phyloP scores from a whole-genome alignment of 495 filamentous ascomycete genomes.

The Aspergillus taichungensis region DNA sequence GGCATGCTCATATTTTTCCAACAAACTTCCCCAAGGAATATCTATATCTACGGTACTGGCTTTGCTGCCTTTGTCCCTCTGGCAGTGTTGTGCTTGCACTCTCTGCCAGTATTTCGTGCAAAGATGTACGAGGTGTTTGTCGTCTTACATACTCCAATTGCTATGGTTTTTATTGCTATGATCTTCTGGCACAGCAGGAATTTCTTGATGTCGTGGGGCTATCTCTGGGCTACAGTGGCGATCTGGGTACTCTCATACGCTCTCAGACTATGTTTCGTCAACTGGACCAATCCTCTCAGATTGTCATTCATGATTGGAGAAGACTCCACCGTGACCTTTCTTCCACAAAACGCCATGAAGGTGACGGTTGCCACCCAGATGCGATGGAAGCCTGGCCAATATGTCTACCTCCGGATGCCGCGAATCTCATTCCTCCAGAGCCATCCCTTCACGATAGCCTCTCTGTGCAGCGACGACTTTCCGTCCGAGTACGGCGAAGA shows the following conservation, averaged over 20 bases:
- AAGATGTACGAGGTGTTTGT: conserved; percentile 79
- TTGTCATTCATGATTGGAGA: conserved; percentile 78
- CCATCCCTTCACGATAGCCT: conserved; percentile 93
- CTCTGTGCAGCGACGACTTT: conserved; percentile 78
- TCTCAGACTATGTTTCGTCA: conserved; percentile 64
- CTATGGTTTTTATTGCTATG: conserved; percentile 71
- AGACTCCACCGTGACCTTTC: conserved; percentile 74
- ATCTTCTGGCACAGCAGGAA: conserved; percentile 97
- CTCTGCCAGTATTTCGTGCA: conserved; percentile 57
- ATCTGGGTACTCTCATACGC: conserved; percentile 66
- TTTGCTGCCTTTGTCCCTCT: conserved; percentile 80
- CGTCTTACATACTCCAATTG: conserved; percentile 68
- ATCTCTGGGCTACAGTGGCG: conserved; percentile 71
- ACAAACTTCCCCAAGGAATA: conserved; percentile 48
- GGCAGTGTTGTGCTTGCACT: conserved; percentile 72
- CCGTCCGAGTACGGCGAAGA: conserved; percentile 80
- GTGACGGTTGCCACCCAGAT: conserved; percentile 88
- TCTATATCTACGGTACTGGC: conserved; percentile 78
- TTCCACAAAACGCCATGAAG: conserved; percentile 87
- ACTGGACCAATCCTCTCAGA: conserved; percentile 77
- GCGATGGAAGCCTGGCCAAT: conserved; percentile 89
- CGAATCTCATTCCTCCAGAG: conserved; percentile 84
- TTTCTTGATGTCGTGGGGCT: conserved; percentile 84
- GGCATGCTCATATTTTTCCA: conserved; percentile 58
- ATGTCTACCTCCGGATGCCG: conserved; percentile 89